Conservation (phyloP, 2,329 filamentous ascomycete genomes). For the Grosmannia clavigera region DNA sequence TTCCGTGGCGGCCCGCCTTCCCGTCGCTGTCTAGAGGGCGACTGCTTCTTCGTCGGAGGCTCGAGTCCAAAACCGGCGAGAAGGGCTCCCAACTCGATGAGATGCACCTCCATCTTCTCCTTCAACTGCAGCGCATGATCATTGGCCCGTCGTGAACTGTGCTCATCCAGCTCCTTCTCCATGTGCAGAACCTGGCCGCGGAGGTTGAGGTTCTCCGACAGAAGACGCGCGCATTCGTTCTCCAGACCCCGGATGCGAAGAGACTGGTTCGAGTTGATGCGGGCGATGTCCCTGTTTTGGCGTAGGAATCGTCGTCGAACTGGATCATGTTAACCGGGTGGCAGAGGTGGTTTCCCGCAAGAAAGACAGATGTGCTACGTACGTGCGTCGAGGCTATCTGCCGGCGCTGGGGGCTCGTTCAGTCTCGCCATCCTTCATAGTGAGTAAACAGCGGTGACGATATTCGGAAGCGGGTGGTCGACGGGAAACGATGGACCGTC, state of each 20-base stretch:
- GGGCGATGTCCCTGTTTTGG: slow-evolving; percentile 74
- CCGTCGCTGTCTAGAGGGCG: slow-evolving; percentile 27
- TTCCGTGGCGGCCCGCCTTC: slow-evolving; percentile 32
- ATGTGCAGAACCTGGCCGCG: slow-evolving; percentile 58
- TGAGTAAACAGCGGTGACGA: slow-evolving; percentile 8
- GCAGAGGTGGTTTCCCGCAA: not conserved
- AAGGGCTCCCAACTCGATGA: slow-evolving; percentile 56
- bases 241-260: slow-evolving; percentile 66
- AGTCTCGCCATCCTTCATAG: slow-evolving; percentile 60
- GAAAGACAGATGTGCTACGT: slow-evolving; percentile 23
- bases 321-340: slow-evolving; percentile 20
- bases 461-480: not conserved
- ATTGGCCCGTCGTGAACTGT: slow-evolving; percentile 44
- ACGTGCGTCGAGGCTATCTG: slow-evolving; percentile 61
- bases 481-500: not conserved
- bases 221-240: slow-evolving; percentile 58
- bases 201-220: slow-evolving; percentile 68
- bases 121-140: slow-evolving; percentile 60
- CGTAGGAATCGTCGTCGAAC: slow-evolving; percentile 69
- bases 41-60: slow-evolving; percentile 38
- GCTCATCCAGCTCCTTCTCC: slow-evolving; percentile 53
- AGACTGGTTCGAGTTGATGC: slow-evolving; percentile 65
- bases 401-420: slow-evolving; percentile 58
- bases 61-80: slow-evolving; percentile 53
- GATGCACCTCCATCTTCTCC: slow-evolving; percentile 56